Conservation (phyloP, 2,329 filamentous ascomycete genomes). For the Phaeoacremonium minimum region DNA sequence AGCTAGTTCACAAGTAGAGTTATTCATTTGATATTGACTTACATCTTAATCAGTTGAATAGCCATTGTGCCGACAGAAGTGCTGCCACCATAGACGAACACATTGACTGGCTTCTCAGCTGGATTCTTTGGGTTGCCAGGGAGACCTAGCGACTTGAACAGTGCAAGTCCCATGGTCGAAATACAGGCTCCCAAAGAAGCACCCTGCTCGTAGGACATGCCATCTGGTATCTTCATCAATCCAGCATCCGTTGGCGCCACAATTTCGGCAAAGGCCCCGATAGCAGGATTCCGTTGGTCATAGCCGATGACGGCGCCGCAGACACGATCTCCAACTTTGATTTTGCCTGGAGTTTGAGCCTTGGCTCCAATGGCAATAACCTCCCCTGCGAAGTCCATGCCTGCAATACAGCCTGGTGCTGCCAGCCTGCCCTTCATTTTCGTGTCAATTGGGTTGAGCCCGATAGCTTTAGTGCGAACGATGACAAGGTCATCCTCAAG, state of each 20-base stretch:
- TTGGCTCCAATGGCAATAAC: conserved; percentile 17
- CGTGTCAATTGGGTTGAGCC: conserved; percentile 23
- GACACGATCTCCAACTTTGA: conserved; percentile 11
- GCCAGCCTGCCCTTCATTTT: conserved; percentile 20
- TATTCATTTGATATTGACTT: neutral
- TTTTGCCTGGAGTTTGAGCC: neutral
- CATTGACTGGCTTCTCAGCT: neutral
- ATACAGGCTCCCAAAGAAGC: conserved; percentile 1
- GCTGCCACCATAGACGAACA: conserved; percentile 6
- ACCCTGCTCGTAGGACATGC: conserved; percentile 2
- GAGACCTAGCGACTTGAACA: conserved; percentile 2
- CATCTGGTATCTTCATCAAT: conserved; percentile 1
- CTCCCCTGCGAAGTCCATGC: conserved; percentile 21
- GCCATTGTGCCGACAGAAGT: conserved; percentile 4
- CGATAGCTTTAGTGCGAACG: conserved; percentile 14
- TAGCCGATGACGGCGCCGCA: conserved; percentile 10
- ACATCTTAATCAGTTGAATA: conserved; percentile 6
- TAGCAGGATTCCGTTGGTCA: conserved; percentile 2
- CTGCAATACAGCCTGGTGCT: conserved; percentile 15
- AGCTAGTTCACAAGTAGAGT: no score
- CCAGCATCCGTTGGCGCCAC: neutral
- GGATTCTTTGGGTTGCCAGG: neutral
- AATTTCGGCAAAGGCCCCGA: conserved; percentile 5
- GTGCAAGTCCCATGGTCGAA: conserved; percentile 1
- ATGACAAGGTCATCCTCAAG: conserved; percentile 2